phyloP scores from a whole-genome alignment of 164 flowering plant species.

The Stephania japonica region DNA sequence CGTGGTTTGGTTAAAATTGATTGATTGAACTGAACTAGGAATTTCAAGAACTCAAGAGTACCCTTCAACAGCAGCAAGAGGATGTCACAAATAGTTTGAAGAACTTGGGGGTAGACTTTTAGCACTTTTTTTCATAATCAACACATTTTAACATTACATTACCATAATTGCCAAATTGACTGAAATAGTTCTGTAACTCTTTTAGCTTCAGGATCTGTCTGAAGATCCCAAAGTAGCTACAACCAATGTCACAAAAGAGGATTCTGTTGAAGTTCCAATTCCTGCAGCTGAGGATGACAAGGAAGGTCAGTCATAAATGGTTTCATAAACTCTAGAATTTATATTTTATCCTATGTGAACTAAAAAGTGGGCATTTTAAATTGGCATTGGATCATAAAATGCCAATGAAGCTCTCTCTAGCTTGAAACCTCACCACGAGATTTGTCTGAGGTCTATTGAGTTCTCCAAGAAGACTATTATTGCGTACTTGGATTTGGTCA shows the following conservation, averaged over 20 bases:
- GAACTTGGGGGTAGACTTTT: conserved; percentile 28
- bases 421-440: background rate
- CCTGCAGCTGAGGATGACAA: conserved; percentile 22
- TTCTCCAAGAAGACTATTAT: background rate
- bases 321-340: background rate
- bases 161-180: background rate
- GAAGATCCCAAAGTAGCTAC: conserved; percentile 32
- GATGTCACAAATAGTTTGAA: conserved; percentile 67
- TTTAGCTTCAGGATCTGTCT: conserved; percentile 52
- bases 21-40: conserved; percentile 13
- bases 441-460: background rate
- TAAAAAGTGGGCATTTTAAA: background rate
- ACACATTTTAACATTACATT: background rate
- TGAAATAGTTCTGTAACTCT: background rate
- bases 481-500: background rate
- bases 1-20: background rate
- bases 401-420: background rate
- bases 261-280: conserved; percentile 15
- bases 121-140: background rate
- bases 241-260: conserved; percentile 10
- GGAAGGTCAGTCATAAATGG: conserved; percentile 22
- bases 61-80: conserved; percentile 88
- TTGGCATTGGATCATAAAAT: background rate
- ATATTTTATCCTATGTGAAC: background rate
- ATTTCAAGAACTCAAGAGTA: conserved; percentile 67